These are phyloP conservation scores for Rheum nobile DNA, from an alignment of 148 eudicot genomes.

Conservation along the genomic window DNA sequence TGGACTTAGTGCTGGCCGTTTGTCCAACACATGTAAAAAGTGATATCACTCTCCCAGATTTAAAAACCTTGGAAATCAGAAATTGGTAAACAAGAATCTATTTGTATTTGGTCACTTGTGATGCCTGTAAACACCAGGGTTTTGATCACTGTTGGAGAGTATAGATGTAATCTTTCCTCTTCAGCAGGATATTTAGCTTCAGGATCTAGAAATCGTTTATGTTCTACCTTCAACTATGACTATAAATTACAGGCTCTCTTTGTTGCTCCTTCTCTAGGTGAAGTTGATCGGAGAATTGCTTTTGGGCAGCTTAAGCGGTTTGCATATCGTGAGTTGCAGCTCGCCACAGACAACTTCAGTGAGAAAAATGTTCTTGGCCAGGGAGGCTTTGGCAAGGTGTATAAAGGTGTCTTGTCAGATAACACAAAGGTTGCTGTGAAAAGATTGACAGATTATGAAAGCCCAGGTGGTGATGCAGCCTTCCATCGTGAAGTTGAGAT, in stretches of 20 bases:
- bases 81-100: background rate
- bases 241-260: background rate
- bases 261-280: constrained; percentile 38
- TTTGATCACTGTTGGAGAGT: background rate
- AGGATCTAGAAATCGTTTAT: background rate
- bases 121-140: background rate
- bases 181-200: background rate
- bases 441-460: constrained; percentile 69
- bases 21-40: background rate
- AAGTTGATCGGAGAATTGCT: constrained; percentile 76
- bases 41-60: background rate
- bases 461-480: constrained; percentile 92
- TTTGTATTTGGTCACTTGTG: background rate
- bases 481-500: constrained; percentile 98
- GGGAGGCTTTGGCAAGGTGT: constrained; percentile 97
- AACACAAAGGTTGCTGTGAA: constrained; percentile 87
- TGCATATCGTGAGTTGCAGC: constrained; percentile 82
- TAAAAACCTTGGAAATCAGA: background rate
- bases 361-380: constrained; percentile 94
- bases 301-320: constrained; percentile 94
- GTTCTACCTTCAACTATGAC: background rate
- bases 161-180: background rate
- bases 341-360: constrained; percentile 86
- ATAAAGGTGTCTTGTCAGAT: constrained; percentile 76
- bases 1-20: background rate